These are phyloP conservation scores for Leccinum fuscescens DNA, from an alignment of 1,284 basidiomycete species.

Conservation along the genomic window DNA sequence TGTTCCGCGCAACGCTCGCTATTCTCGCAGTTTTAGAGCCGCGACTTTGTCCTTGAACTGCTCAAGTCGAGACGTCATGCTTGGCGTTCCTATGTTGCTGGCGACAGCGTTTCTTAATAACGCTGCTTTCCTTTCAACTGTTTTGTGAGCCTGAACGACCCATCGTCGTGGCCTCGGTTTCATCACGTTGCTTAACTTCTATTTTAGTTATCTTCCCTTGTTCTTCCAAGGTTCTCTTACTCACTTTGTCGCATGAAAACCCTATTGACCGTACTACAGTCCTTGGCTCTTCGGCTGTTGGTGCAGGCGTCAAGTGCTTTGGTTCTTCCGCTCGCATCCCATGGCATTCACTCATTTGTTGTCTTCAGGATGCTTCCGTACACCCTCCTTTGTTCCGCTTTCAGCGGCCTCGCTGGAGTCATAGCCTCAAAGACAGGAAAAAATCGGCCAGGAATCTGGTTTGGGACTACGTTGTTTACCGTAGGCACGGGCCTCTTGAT, in stretches of 20 bases:
- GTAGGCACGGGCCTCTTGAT: conserved; percentile 68
- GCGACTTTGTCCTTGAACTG: conserved; percentile 73
- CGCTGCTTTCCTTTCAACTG: conserved; percentile 55
- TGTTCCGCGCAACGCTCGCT: conserved; percentile 80
- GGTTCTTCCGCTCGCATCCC: background rate
- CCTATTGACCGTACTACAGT: conserved; percentile 4
- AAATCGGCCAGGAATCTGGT: conserved; percentile 65
- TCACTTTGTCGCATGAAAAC: background rate
- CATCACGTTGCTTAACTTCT: background rate
- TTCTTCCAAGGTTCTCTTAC: conserved; percentile 21
- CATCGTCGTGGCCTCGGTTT: background rate
- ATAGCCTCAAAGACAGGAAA: conserved; percentile 55
- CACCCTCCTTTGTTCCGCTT: conserved; percentile 57
- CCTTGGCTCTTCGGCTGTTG: conserved; percentile 13
- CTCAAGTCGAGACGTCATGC: conserved; percentile 36
- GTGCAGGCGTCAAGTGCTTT: conserved; percentile 15
- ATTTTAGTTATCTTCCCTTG: conserved; percentile 20
- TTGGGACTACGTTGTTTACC: conserved; percentile 52
- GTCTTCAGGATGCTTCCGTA: conserved; percentile 70
- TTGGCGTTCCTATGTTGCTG: conserved; percentile 38
- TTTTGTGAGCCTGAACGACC: conserved; percentile 16
- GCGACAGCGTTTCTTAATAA: conserved; percentile 64
- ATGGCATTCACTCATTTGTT: background rate
- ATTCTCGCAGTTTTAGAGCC: conserved; percentile 86
- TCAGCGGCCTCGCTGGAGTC: conserved; percentile 60